Evolutionary conservation across 2,329 filamentous ascomycete species (phyloP), one percentile per base, ranked within the genome.

Genomic region (Colletotrichum ledebouriae): DNA sequence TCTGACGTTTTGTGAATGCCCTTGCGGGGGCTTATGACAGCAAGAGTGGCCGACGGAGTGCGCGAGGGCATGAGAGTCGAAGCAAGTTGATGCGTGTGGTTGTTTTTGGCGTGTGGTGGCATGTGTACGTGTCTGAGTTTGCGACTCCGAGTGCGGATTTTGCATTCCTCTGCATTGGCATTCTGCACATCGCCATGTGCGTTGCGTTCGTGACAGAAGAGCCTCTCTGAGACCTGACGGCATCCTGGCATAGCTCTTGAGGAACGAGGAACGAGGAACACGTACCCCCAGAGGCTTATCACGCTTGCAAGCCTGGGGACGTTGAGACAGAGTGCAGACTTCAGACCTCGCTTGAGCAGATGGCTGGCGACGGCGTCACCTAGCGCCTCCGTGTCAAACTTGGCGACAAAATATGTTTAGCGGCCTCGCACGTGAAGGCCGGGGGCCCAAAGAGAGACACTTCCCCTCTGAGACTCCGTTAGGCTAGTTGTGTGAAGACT

Each of bases 341-440:
- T 59, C 66, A 66, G 61, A 66, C 62, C 39, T 66, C 55, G 62
- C 62, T 66, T 59, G 56, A 49, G 42, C 22, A 50, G 12, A 61
- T 69, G 66, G 62, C 66, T 57, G 42, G 46, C 59, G 59, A 59
- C 42, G 66, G 66, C 66, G 66, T 50, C 62, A 34, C 56, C 52
- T 69, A 69, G 62, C 56, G 62, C 44, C 56, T 56, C 66, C 66
- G 61, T 69, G 61, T 66, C 62, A 59, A 69, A 50, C 66, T 60
- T 69, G 33, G 47, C 60, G 56, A 69, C 59, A 29, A 6, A 64
- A 29, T 17, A 44, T 50, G 20, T 13, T 47, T 53, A 25, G 64
- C 53, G 53, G 34, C 60, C n/a, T 53, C 25, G 46, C 60, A 64
- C 59, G 59, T 64, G 64, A 67, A 67, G 11, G 17, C 39, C 20